A percentile compares a stretch with the other conserved stretches of the same genome.
phyloP scores from a whole-genome alignment of 2,329 filamentous ascomycete genomes.

The Lasiodiplodia hormozganensis region DNA sequence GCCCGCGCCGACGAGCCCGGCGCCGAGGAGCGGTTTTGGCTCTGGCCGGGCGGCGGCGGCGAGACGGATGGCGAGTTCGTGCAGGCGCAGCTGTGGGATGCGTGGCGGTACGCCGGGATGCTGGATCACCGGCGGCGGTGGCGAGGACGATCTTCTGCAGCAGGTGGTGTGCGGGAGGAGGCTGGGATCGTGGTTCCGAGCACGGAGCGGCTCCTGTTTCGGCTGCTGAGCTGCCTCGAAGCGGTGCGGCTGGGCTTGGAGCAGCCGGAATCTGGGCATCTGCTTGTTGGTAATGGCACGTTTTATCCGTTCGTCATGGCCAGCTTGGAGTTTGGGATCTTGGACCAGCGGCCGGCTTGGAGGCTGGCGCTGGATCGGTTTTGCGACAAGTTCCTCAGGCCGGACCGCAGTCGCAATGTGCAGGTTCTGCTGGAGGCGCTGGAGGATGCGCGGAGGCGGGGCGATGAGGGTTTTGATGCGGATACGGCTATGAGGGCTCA shows the following conservation, averaged over 20 bases:
- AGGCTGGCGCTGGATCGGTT: not conserved
- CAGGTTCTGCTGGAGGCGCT: not conserved
- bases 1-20: not conserved
- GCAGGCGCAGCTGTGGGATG: not conserved
- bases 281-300: not conserved
- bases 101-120: not conserved
- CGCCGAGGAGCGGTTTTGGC: not conserved
- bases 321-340: not conserved
- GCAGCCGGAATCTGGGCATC: not conserved
- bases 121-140: not conserved
- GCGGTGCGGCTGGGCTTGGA: not conserved
- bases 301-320: not conserved
- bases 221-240: not conserved
- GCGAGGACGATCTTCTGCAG: not conserved
- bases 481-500: not conserved
- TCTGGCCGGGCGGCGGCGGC: not conserved
- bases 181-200: not conserved
- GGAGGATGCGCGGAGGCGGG: not conserved
- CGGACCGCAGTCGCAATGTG: not conserved
- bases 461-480: not conserved
- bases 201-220: not conserved
- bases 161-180: too few relatives aligned
- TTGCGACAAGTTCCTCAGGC: not conserved
- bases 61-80: not conserved
- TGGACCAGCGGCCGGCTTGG: not conserved